Conservation (phyloP, 1,139 yeast genomes). For the Hanseniaspora gamundiae region DNA sequence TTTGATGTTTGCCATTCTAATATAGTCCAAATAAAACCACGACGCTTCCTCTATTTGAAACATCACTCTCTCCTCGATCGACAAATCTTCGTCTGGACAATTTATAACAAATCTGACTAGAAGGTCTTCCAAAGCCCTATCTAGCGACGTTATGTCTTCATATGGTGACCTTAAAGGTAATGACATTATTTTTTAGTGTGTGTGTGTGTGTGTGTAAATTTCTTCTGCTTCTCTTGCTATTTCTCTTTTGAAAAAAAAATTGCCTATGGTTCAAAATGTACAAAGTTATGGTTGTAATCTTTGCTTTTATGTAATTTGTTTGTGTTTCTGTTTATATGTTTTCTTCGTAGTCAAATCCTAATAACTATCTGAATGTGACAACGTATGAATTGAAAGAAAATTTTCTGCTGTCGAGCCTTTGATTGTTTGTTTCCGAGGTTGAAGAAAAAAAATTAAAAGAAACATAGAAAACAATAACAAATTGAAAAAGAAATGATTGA, state of each 20-base stretch:
- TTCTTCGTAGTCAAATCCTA: too few species aligned
- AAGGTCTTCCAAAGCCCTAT: conserved; percentile 73
- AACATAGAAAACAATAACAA: too few species aligned
- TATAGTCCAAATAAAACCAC: conserved; percentile 91
- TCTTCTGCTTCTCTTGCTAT: not conserved
- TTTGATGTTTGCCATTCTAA: conserved; percentile 45
- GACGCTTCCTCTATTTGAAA: conserved; percentile 98
- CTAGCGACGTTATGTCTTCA: conserved; percentile 36
- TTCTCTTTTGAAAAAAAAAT: not conserved
- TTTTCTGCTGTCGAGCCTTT: too few species aligned
- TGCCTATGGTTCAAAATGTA: too few species aligned
- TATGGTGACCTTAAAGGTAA: conserved; percentile 25
- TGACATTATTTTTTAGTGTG: conserved; percentile 16
- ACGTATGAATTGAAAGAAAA: too few species aligned
- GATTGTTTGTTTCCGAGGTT: too few species aligned
- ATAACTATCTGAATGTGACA: too few species aligned
- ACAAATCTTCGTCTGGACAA: conserved; percentile 82
- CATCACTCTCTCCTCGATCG: conserved; percentile 69
- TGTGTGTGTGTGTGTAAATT: not conserved
- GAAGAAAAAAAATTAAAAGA: too few species aligned
- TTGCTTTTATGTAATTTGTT: too few species aligned
- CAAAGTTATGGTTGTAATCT: too few species aligned
- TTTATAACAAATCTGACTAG: conserved; percentile 83
- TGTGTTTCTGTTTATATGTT: too few species aligned
- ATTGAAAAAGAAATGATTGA: too few species aligned